phyloP scores from a whole-genome alignment of 106 monocot genomes.

The Iris macrosiphon region DNA sequence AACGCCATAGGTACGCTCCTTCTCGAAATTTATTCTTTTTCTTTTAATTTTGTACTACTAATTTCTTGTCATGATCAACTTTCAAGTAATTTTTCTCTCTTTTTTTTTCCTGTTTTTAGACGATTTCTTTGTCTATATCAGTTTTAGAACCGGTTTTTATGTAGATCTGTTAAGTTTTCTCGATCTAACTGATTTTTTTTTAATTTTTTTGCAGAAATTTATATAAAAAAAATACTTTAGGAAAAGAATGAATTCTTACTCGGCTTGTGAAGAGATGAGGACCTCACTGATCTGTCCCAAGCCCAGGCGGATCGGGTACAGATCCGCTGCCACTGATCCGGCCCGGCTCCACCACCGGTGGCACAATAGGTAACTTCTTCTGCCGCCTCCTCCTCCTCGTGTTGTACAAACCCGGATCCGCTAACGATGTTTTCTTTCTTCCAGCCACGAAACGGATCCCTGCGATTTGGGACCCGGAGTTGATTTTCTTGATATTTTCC shows the following conservation, averaged over 20 bases:
- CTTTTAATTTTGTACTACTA: too few species aligned
- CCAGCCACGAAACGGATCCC: conserved; percentile 1
- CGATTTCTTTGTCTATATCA: too few species aligned
- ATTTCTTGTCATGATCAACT: too few species aligned
- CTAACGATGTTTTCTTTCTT: background rate
- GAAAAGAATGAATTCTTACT: background rate
- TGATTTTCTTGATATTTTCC: conserved; percentile 11
- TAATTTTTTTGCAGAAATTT: too few species aligned
- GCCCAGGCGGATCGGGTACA: conserved; percentile 11
- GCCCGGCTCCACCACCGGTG: background rate
- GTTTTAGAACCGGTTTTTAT: too few species aligned
- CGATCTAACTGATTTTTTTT: too few species aligned
- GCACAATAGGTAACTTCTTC: conserved; percentile 4
- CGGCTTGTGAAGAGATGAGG: conserved; percentile 7
- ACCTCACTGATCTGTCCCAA: conserved; percentile 9
- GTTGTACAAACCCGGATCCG: background rate
- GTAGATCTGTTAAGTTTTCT: too few species aligned
- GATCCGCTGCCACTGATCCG: background rate
- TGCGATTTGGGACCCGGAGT: conserved; percentile 1
- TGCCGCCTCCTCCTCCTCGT: background rate
- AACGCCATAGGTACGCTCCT: too few species aligned
- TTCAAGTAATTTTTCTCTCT: too few species aligned
- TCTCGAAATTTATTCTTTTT: too few species aligned
- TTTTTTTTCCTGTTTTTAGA: too few species aligned
- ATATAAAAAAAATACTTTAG: too few species aligned